Conservation (phyloP, 805 yeast species). For the Barnettozyma wickerhamii region DNA sequence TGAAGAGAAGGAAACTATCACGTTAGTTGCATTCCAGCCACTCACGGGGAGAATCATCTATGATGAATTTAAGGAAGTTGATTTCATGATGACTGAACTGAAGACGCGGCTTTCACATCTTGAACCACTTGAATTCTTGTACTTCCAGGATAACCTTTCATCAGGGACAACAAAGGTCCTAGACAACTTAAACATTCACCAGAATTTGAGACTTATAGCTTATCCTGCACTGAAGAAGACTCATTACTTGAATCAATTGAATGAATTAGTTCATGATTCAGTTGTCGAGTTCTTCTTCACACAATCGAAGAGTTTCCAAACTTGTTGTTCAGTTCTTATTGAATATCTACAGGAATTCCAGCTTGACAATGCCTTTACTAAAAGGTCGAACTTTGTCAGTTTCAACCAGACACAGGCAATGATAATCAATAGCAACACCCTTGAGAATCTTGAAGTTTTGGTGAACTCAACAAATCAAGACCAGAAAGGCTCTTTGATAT, state of each 20-base stretch:
- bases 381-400: slow-evolving; percentile 44
- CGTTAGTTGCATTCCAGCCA: slow-evolving; percentile 63
- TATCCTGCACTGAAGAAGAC: slow-evolving; percentile 14
- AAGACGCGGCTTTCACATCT: slow-evolving; percentile 73
- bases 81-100: slow-evolving; percentile 49
- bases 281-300: slow-evolving; percentile 27
- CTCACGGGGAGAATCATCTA: slow-evolving; percentile 70
- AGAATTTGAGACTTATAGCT: slow-evolving; percentile 14
- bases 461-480: slow-evolving; percentile 53
- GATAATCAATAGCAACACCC: slow-evolving; percentile 59
- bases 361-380: slow-evolving; percentile 50
- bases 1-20: slow-evolving; percentile 29
- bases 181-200: slow-evolving; percentile 1
- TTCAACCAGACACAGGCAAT: slow-evolving; percentile 47
- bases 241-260: slow-evolving; percentile 13
- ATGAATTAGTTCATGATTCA: slow-evolving; percentile 14
- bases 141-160: slow-evolving; percentile 36
- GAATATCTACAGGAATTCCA: slow-evolving; percentile 59
- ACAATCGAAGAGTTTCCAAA: slow-evolving; percentile 24
- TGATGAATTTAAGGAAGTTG: slow-evolving; percentile 62
- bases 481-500: slow-evolving; percentile 65
- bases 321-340: slow-evolving; percentile 43
- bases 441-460: slow-evolving; percentile 73
- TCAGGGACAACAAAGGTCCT: slow-evolving; percentile 14
- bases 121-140: slow-evolving; percentile 70